Conservation (phyloP, 1,284 basidiomycete species). For the Rhodotorula sp. region DNA sequence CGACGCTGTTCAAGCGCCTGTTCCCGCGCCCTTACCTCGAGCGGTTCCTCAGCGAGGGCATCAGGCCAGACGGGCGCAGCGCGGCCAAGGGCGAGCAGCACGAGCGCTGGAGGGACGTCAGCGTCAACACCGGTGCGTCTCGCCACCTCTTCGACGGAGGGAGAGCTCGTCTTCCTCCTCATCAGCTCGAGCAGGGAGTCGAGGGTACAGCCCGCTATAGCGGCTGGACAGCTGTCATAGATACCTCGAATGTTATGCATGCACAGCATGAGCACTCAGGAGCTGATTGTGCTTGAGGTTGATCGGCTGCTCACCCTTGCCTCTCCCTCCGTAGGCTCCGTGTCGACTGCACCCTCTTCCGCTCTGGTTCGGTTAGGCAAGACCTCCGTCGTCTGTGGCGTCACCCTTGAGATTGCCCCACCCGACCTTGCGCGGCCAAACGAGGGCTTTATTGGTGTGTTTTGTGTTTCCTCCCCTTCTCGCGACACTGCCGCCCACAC, state of each 20-base stretch:
- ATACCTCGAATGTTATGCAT: too few species aligned
- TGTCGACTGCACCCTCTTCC: slow-evolving; percentile 86
- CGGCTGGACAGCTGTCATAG: too few species aligned
- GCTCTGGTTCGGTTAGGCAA: slow-evolving; percentile 84
- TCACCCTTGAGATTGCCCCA: slow-evolving; percentile 91
- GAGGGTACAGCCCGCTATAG: too few species aligned
- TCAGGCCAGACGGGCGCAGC: slow-evolving; percentile 72
- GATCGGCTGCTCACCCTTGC: not conserved
- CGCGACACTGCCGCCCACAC: too few species aligned
- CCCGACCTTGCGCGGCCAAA: slow-evolving; percentile 74
- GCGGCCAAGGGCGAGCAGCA: not conserved
- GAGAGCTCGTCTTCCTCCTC: not conserved
- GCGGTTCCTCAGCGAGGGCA: slow-evolving; percentile 69
- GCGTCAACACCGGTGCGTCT: slow-evolving; percentile 69
- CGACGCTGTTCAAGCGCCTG: slow-evolving; percentile 72
- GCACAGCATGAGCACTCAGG: too few species aligned
- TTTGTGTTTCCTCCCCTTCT: not conserved
- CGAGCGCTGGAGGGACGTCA: slow-evolving; percentile 66
- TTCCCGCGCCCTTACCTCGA: slow-evolving; percentile 79
- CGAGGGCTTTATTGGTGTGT: slow-evolving; percentile 77
- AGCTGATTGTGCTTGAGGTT: not conserved
- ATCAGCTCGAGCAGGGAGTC: not conserved
- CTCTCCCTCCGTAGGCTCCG: slow-evolving; percentile 62
- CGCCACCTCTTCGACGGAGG: too few species aligned
- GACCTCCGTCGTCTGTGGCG: slow-evolving; percentile 87